These are phyloP conservation scores for Phialophora chinensis DNA, from an alignment of 2,329 filamentous ascomycete genomes.

Conservation along the genomic window DNA sequence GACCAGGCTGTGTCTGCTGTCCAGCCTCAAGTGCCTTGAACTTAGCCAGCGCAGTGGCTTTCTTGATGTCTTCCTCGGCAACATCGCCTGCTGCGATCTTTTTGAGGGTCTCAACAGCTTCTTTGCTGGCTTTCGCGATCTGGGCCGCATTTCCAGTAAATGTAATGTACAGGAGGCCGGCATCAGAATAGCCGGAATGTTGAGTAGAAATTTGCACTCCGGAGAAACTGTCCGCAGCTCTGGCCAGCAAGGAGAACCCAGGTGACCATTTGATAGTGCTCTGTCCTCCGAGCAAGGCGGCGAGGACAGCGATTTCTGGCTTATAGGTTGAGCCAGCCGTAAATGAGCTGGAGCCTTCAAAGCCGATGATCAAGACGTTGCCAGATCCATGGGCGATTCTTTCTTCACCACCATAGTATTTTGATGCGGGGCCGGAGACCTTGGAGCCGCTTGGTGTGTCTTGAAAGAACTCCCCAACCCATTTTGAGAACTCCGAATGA, in stretches of 20 bases:
- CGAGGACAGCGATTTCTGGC: conserved; percentile 85
- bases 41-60: conserved; percentile 91
- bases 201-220: conserved; percentile 73
- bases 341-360: conserved; percentile 84
- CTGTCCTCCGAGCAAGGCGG: conserved; percentile 86
- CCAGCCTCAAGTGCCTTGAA: conserved; percentile 85
- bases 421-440: conserved; percentile 69
- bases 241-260: conserved; percentile 88
- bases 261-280: conserved; percentile 94
- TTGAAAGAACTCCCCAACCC: conserved; percentile 92
- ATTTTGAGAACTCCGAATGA: conserved; percentile 77
- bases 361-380: conserved; percentile 87
- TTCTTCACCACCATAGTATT: conserved; percentile 96
- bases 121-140: conserved; percentile 75
- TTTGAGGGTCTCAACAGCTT: conserved; percentile 81
- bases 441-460: conserved; percentile 59
- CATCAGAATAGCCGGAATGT: conserved; percentile 89
- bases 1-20: conserved; percentile 75
- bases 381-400: conserved; percentile 76
- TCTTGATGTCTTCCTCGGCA: conserved; percentile 83
- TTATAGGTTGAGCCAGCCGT: conserved; percentile 75
- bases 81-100: conserved; percentile 76
- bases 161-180: conserved; percentile 84
- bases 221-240: conserved; percentile 71
- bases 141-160: conserved; percentile 75